Evolutionary conservation across 257 asterid genomes (phyloP), one percentile per base, ranked within the genome.

Genomic region (Jacaranda copaia): DNA sequence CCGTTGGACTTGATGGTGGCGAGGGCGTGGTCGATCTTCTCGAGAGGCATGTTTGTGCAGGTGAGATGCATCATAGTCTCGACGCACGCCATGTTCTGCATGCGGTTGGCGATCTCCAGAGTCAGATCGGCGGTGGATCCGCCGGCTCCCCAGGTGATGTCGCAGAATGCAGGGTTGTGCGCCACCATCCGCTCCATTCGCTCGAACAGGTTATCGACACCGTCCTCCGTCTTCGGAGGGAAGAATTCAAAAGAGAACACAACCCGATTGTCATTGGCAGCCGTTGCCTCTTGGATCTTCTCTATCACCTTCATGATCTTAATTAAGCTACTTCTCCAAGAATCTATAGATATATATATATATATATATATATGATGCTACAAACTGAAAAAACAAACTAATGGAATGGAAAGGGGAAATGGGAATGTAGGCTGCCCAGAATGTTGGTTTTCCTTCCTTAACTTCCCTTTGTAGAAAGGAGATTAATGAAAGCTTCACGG

Each of bases 71-170:
- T 96, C 99, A 96, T 93, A 35, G 95, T 84, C 89, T 96, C 99
- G n/a, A 96, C 97, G 77, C 99, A 96, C 62, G 93, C 97, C 93
- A 90, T 91, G 86, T 96, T 96, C 91, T 96, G 99, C 99, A 96
- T 96, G 48, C 98, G 88, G 76, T 91, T 96, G 18, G 97, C 87
- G 32, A 96, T 96, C 89, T 96, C 99, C 80, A 96, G 92, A 35
- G 99, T 96, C 84, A 96, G 87, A 88, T 96, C 99, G 51, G 98
- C 97, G 18, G 99, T 96, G 81, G 99, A 90, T 64, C 99, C 98
- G 75, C 99, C 98, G 19, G 98, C 99, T 5, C 99, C 99, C 99
- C 99, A 96, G 0, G 99, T 96, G 73, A 96, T 93, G 81, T 96
- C 98, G 77, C 97, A 93, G 86, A 96, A 96, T 0, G 91, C 64